These are phyloP conservation scores for Marasmius tenuissimus DNA, from an alignment of 1,284 basidiomycete species.

Conservation along the genomic window DNA sequence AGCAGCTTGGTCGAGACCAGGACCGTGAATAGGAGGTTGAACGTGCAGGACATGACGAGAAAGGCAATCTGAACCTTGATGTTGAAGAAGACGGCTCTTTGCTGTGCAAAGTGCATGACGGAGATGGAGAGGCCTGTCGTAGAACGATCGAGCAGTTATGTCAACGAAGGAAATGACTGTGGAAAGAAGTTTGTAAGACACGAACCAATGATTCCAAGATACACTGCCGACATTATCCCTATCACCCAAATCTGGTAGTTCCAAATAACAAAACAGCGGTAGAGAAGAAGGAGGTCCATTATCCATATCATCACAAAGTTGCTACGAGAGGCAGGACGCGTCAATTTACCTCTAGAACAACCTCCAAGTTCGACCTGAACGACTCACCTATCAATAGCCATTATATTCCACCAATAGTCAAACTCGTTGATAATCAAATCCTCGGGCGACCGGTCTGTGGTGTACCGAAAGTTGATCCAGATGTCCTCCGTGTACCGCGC, in stretches of 20 bases:
- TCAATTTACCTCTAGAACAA: background rate
- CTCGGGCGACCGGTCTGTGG: conserved; percentile 18
- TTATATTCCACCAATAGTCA: conserved; percentile 22
- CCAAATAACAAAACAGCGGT: conserved; percentile 30
- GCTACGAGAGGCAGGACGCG: background rate
- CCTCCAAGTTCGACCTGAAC: background rate
- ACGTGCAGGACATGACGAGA: conserved; percentile 25
- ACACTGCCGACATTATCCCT: conserved; percentile 22
- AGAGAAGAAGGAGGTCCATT: conserved; percentile 16
- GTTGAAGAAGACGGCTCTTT: conserved; percentile 22
- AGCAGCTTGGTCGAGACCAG: conserved; percentile 26
- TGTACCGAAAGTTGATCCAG: conserved; percentile 28
- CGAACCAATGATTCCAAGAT: conserved; percentile 23
- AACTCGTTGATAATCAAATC: conserved; percentile 24
- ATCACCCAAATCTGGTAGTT: conserved; percentile 17
- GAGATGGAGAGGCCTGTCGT: conserved; percentile 23
- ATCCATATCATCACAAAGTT: conserved; percentile 9
- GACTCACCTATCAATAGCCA: conserved; percentile 25
- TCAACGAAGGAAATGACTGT: background rate
- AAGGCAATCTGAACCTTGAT: conserved; percentile 25
- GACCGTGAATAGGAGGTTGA: conserved; percentile 28
- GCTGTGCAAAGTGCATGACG: conserved; percentile 21
- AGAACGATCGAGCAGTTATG: background rate
- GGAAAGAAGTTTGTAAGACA: background rate
- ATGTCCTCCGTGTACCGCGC: conserved; percentile 31